phyloP scores from a whole-genome alignment of 2,329 filamentous ascomycete species.

The Penicillium sp. region DNA sequence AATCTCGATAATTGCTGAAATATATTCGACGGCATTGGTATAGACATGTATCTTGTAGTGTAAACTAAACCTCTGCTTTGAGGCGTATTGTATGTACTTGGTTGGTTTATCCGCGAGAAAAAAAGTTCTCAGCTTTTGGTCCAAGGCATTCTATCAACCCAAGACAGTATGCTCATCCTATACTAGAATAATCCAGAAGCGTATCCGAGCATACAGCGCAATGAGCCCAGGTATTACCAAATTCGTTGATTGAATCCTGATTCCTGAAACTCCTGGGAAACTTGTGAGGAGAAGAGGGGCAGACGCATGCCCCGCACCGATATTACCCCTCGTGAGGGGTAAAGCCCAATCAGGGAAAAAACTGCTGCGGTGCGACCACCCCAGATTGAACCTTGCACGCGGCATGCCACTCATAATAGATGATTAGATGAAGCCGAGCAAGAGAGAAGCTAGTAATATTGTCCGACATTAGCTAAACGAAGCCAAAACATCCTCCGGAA shows the following conservation, averaged over 20 bases:
- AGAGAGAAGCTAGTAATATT: neutral
- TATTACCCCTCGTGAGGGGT: constrained; percentile 25
- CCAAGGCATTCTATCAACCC: neutral
- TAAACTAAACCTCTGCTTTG: too few relatives aligned
- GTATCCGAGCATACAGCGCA: too few relatives aligned
- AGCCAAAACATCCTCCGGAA: neutral
- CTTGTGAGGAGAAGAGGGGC: constrained; percentile 2
- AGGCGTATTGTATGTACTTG: too few relatives aligned
- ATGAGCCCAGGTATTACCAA: neutral
- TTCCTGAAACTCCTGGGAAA: neutral
- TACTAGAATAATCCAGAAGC: neutral
- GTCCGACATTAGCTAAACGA: neutral
- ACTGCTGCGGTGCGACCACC: neutral
- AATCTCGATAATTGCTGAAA: too few relatives aligned
- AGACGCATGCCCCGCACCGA: constrained; percentile 6
- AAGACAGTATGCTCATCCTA: neutral
- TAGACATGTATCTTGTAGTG: too few relatives aligned
- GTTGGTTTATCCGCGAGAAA: too few relatives aligned
- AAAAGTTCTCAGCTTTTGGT: too few relatives aligned
- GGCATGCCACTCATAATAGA: neutral
- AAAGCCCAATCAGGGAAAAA: constrained; percentile 1
- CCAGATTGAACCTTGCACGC: neutral
- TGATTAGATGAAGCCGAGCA: neutral
- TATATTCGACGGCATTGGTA: too few relatives aligned
- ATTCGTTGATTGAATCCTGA: neutral